Evolutionary conservation across 169 alveolate genomes (phyloP).

Genomic region (Plasmodium berghei): DNA sequence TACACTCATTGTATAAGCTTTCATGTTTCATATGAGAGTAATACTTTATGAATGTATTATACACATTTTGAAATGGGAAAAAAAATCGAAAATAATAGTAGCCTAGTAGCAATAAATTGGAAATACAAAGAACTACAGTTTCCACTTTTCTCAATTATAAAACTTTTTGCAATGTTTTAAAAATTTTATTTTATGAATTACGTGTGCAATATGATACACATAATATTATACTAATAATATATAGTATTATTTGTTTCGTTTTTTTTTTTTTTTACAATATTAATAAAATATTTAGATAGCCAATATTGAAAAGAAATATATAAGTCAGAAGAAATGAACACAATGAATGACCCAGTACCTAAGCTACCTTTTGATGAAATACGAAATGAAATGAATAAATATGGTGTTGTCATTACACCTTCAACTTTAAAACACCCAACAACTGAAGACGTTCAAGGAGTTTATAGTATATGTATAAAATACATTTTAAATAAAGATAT

Average conservation of each 20-base stretch:
- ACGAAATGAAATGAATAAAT: constrained; percentile 59
- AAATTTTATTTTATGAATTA: neutral
- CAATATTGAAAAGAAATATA: no score
- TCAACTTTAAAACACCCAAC: constrained; percentile 63
- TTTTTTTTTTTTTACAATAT: no score
- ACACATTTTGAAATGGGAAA: neutral
- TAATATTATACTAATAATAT: neutral
- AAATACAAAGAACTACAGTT: neutral
- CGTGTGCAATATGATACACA: neutral
- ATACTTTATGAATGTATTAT: neutral
- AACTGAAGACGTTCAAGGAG: constrained; percentile 75
- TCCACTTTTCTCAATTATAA: neutral
- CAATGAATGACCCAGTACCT: constrained; percentile 31
- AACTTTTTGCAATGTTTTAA: neutral
- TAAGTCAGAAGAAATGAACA: constrained; percentile 13
- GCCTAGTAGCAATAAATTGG: no score
- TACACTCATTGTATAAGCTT: neutral
- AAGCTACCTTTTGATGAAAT: constrained; percentile 57
- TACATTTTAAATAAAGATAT: constrained; percentile 74
- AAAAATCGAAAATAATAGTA: neutral
- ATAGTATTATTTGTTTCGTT: neutral
- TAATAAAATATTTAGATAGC: no score
- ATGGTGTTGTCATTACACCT: constrained; percentile 67
- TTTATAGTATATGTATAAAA: constrained; percentile 74
- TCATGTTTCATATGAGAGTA: neutral